Percentiles rank a stretch among this genome's conserved stretches.
phyloP scores from a whole-genome alignment of 164 flowering plant species.

The Vitis cinerea region DNA sequence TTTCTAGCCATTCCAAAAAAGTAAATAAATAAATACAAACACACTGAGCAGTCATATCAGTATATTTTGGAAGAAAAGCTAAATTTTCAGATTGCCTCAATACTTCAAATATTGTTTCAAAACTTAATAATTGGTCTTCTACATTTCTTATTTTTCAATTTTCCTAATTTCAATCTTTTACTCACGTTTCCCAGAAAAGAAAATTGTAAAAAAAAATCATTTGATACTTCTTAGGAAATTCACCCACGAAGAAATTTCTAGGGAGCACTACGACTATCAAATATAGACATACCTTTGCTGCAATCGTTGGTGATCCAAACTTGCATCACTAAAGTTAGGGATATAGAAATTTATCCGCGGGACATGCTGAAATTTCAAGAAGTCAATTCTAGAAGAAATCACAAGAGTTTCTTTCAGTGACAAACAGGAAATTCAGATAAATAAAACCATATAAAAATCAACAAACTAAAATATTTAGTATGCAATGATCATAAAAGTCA shows the following conservation, averaged over 20 bases:
- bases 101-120: background rate
- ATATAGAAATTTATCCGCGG: conserved; percentile 74
- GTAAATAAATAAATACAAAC: too few species aligned
- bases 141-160: background rate
- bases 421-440: background rate
- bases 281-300: conserved; percentile 65
- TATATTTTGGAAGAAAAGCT: background rate
- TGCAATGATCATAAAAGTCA: background rate
- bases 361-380: conserved; percentile 56
- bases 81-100: background rate
- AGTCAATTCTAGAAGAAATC: conserved; percentile 7
- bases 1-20: too few species aligned
- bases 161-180: background rate
- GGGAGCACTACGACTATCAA: background rate
- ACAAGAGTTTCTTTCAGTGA: conserved; percentile 2
- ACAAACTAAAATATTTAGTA: background rate
- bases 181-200: background rate
- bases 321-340: conserved; percentile 68
- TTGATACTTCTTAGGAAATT: background rate
- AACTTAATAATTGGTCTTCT: background rate
- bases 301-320: conserved; percentile 80
- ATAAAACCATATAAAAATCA: conserved; percentile 5
- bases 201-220: background rate
- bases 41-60: too few species aligned
- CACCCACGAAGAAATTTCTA: background rate